Evolutionary conservation across 2,329 filamentous ascomycete genomes (phyloP).

Genomic region (Graphilbum sp.): DNA sequence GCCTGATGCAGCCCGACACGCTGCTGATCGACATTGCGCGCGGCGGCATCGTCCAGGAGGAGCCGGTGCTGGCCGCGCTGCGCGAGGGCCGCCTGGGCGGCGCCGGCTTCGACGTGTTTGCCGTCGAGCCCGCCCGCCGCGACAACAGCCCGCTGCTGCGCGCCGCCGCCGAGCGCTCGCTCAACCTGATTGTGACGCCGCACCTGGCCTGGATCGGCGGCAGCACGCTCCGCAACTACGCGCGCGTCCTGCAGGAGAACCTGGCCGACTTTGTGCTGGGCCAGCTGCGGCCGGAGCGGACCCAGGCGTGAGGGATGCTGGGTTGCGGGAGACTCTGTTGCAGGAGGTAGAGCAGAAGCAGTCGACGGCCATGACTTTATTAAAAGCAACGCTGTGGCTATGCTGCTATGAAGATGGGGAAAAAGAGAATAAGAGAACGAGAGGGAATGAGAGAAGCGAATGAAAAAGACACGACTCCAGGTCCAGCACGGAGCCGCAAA

Average conservation of each 20-base stretch:
- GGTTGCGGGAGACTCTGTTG: too few species aligned
- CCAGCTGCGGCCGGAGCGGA: not conserved
- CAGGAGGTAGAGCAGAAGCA: too few species aligned
- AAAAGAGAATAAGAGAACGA: too few species aligned
- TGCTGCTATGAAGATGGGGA: too few species aligned
- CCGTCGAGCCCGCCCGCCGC: constrained; percentile 16
- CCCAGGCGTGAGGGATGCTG: constrained; percentile 2
- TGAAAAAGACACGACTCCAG: too few species aligned
- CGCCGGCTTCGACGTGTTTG: constrained; percentile 19
- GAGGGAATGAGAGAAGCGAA: too few species aligned
- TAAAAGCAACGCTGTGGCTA: too few species aligned
- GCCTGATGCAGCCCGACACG: constrained; percentile 11
- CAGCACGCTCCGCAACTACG: constrained; percentile 9
- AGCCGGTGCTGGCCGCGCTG: constrained; percentile 17
- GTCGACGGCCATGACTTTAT: too few species aligned
- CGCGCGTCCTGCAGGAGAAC: constrained; percentile 8
- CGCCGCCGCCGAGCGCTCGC: constrained; percentile 3
- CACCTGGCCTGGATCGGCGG: constrained; percentile 11
- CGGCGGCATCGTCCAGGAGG: constrained; percentile 18
- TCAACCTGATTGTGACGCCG: constrained; percentile 9
- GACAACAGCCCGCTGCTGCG: constrained; percentile 7
- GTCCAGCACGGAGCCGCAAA: too few species aligned
- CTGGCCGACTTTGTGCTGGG: constrained; percentile 7
- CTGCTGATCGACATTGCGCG: constrained; percentile 19
- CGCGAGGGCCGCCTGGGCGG: constrained; percentile 16